Base-by-base conservation (phyloP, 306 rosid genomes). In the Castanea crenata region DNA sequence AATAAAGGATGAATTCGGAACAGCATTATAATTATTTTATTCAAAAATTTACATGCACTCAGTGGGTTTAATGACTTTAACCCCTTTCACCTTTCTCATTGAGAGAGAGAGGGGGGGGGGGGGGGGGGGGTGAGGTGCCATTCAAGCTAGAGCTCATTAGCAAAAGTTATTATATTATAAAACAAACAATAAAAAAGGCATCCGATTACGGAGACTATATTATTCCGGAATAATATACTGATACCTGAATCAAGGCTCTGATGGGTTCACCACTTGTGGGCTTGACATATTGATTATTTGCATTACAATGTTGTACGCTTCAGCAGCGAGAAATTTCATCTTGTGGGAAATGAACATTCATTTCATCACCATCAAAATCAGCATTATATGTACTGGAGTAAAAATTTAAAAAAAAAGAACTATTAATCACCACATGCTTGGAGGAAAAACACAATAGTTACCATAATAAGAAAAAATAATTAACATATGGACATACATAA, bases 361-460 rank as follows among this genome's bases (percentile, higher is more conserved):
- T 94, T 88, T 94, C 99, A 84, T 94, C 97, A 73, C 99, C 97
- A 73, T 94, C 99, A 71, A 94, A 92, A 91, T 94, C 99, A 84
- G 99, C 99, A 84, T 94, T 94, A 80, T 90, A 94, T 0, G 97
- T 92, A 80, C 98, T 95, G 97, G 20, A 83, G 82, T 74, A 57
- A 72, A 31, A 38, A 38, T 3, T 6, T 7, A 1, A 35, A 5
- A 5, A 7, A 6, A 38, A 38, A 38, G 7, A 6, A 68, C 71
- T 41, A 69, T 57, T 74, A 80, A 69, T 12, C 59, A 35, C 62
- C 70, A 84, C 76, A 29, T 55, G 41, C 74, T 31, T 81, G 41
- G 71, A 63, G 44, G 5, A 14, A 58, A 41, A 69, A 23, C 38
- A 29, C 13, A 61, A 62, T 34, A 74, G 21, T 55, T 3, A 59